Evolutionary conservation across 345 rosid species (phyloP).

Genomic region (Streptanthus diversifolius): DNA sequence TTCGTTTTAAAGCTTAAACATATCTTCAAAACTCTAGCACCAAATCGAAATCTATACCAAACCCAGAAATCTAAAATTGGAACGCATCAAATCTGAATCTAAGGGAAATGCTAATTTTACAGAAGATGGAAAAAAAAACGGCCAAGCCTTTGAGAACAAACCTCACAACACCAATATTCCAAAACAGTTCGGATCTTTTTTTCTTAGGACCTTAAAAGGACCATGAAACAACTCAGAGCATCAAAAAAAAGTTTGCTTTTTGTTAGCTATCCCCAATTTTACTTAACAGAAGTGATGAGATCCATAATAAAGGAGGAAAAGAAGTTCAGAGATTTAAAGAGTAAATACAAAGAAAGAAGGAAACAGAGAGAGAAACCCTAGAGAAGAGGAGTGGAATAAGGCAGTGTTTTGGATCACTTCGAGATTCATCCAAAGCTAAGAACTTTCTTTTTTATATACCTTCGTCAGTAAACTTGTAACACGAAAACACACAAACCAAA

Average conservation of each 20-base stretch:
- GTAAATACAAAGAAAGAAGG: not conserved
- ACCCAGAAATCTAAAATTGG: not conserved
- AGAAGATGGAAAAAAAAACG: not conserved
- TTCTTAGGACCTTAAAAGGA: not conserved
- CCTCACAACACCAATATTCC: slow-evolving; percentile 8
- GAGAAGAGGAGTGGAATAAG: slow-evolving; percentile 31
- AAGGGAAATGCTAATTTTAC: not conserved
- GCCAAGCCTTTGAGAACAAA: slow-evolving; percentile 7
- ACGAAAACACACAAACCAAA: slow-evolving; percentile 19
- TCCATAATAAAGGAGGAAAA: not conserved
- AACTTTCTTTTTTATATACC: slow-evolving; percentile 3
- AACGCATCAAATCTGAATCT: not conserved
- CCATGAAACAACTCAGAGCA: slow-evolving; percentile 11
- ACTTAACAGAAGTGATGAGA: slow-evolving; percentile 18
- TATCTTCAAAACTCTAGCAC: not conserved
- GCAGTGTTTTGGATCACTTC: slow-evolving; percentile 22
- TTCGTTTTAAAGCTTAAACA: not conserved
- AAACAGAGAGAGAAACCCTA: slow-evolving; percentile 23
- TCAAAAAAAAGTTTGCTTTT: slow-evolving; percentile 3
- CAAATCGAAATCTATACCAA: slow-evolving; percentile 4
- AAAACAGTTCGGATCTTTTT: slow-evolving; percentile 22
- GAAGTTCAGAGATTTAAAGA: not conserved
- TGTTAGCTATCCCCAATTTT: slow-evolving; percentile 5
- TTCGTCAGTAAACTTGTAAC: not conserved
- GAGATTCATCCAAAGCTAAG: slow-evolving; percentile 32